Evolutionary conservation across 345 rosid species (phyloP), one percentile per base, ranked within the genome.

Genomic region (Citrus reticulata): DNA sequence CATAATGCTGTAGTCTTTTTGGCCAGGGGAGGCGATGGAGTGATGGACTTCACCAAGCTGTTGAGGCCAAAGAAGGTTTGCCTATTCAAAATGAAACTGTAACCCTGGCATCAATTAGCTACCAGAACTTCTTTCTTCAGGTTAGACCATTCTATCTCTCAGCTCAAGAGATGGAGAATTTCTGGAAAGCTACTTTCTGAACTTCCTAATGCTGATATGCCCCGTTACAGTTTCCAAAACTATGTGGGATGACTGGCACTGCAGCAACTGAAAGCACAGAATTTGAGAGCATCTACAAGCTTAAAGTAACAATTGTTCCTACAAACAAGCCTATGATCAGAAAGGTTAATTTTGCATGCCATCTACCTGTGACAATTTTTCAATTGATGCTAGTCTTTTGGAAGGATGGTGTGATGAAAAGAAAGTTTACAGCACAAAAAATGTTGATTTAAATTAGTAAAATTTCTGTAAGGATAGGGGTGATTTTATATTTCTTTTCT

Each of bases 21-120:
- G 60, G 64, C 74, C 79, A 95, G 99, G 99, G 99, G 42, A 89
- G 99, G 77, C 89, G 99, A 82, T 95, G 99, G 99, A 95, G 99
- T 84, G 99, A 95, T 84, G 99, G 99, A 77, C 96, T 95, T 86
- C 99, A 95, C 84, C 99, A 95, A 92, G 99, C 99, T 75, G 99
- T 95, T 83, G 99, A 95, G 88, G 99, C 99, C 69, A 95, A 95
- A 88, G 98, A 95, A 86, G 91, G 87, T 62, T 86, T 95, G 88
- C 99, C 99, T 57, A 93, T 95, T 85, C 99, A 95, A 85, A 93
- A 93, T 79, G 98, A 95, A 92, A 92, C 99, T 81, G 81, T 95
- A 77, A 95, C 99, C 42, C 81, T 95, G 82, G 99, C 99, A 64
- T 95, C 99, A 75, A 93, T 95, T 74, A 93, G 99, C 83, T 95